Evolutionary conservation across 2,329 filamentous ascomycete genomes (phyloP).

Genomic region (Calycina herbarum): DNA sequence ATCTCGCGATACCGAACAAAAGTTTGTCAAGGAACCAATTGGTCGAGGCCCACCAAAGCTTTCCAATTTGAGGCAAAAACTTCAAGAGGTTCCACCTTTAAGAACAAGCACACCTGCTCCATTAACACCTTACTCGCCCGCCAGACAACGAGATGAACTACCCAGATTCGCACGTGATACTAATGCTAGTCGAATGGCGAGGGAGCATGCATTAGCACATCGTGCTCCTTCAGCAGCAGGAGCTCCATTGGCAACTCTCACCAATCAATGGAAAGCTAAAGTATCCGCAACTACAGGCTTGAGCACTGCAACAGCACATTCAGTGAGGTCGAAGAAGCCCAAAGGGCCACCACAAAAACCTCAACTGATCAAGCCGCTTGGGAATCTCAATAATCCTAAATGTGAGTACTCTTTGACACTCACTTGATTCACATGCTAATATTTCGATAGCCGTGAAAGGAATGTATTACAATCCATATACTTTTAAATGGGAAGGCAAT

Average conservation of each 20-base stretch:
- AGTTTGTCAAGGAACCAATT: conserved; percentile 77
- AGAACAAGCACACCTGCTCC: conserved; percentile 55
- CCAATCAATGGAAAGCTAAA: conserved; percentile 41
- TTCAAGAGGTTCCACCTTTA: conserved; percentile 56
- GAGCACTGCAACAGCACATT: conserved; percentile 48
- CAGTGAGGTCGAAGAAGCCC: conserved; percentile 56
- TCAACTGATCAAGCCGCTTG: conserved; percentile 84
- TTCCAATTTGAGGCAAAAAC: conserved; percentile 52
- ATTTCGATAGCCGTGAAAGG: conserved; percentile 72
- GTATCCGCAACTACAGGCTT: conserved; percentile 41
- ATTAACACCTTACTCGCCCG: conserved; percentile 53
- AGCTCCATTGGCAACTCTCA: conserved; percentile 52
- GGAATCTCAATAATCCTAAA: conserved; percentile 73
- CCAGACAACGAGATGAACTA: conserved; percentile 46
- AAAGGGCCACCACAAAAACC: conserved; percentile 67
- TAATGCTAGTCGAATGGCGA: conserved; percentile 62
- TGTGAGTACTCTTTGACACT: conserved; percentile 54
- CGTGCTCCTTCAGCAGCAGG: conserved; percentile 50
- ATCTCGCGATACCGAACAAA: conserved; percentile 76
- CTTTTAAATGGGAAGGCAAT: conserved; percentile 93
- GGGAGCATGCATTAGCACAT: conserved; percentile 62
- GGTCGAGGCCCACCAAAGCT: conserved; percentile 67
- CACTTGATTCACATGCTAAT: conserved; percentile 35
- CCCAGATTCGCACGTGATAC: conserved; percentile 67
- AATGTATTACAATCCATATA: conserved; percentile 90